Base-by-base conservation (phyloP, 2,329 filamentous ascomycete species). In the Magnaporthiopsis poae region DNA sequence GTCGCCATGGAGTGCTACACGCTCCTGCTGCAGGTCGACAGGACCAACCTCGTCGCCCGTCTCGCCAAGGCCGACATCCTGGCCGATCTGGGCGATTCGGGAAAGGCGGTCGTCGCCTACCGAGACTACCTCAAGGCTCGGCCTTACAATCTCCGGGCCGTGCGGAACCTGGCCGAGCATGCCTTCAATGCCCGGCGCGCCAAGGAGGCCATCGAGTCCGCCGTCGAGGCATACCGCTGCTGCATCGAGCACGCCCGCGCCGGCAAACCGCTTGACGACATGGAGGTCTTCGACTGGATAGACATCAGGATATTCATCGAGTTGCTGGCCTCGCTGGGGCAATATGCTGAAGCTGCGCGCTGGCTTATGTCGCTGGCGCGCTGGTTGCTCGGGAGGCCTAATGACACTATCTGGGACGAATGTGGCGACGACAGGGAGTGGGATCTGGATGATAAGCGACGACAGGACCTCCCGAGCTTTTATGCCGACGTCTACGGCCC, bases 271-370 rank as follows among this genome's bases (percentile, higher is more conserved):
- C 68, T 74, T 2, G 72, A 77, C 63, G 75, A 75, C 60, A 75
- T 74, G 65, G 75, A 75, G 56, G 74, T 73, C 15, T 80, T 83
- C 65, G 80, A 81, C 39, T 99, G 94, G 94, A 88, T 89, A 65
- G 90, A 98, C 74, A 81, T 96, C 60, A 90, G 92, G 68, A 89
- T 93, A 66, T 96, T 95, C 70, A 84, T 92, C 59, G 92, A 97
- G 72, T 82, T 98, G 25, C 87, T 93, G 68, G 86, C 87, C 35
- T 85, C 88, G 63, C 77, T 86, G 12, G 82, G 84, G 56, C 82
- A 85, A 66, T 89, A 88, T 71, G 77, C 81, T 7, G 82, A 88
- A 69, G 92, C 90, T 2, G 83, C 96, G 2, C 76, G 77, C 35
- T 85, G 89, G 69, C 80, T 96, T 15, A 95, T 90, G 74, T 81